Conservation (phyloP, 768 basidiomycete genomes). For the Cystofilobasidium macerans region DNA sequence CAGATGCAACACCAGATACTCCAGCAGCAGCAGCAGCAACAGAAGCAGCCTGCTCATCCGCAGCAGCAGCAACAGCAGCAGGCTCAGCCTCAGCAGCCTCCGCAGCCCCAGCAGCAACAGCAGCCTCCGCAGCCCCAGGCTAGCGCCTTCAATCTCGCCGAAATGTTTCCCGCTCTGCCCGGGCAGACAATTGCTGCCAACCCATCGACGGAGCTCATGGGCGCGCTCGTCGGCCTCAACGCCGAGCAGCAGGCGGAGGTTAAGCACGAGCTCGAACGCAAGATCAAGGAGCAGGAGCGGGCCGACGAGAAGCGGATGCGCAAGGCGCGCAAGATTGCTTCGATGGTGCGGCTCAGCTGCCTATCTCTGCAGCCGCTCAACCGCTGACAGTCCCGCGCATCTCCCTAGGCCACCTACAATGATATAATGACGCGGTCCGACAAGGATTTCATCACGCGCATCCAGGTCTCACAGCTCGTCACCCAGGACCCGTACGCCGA, state of each 20-base stretch:
- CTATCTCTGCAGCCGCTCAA: slow-evolving; percentile 4
- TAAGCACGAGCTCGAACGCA: slow-evolving; percentile 28
- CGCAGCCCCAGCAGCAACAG: not conserved
- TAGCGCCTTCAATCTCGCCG: slow-evolving; percentile 22
- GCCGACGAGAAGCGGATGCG: slow-evolving; percentile 29
- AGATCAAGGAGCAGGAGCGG: slow-evolving; percentile 31
- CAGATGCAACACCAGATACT: slow-evolving; percentile 3
- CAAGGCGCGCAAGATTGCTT: slow-evolving; percentile 33
- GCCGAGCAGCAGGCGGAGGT: slow-evolving; percentile 23
- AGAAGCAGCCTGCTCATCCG: not conserved
- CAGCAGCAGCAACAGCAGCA: slow-evolving; percentile 26
- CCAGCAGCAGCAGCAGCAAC: slow-evolving; percentile 10
- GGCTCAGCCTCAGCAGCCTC: not conserved
- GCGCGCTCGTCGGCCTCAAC: slow-evolving; percentile 22
- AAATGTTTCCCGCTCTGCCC: slow-evolving; percentile 26
- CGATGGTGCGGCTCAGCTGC: slow-evolving; percentile 30
- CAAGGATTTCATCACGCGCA: slow-evolving; percentile 98
- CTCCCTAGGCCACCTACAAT: slow-evolving; percentile 36
- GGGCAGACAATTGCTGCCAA: slow-evolving; percentile 15
- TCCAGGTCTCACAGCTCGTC: slow-evolving; percentile 95
- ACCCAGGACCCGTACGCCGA: slow-evolving; percentile 91
- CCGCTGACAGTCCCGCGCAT: not conserved
- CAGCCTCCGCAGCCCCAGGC: slow-evolving; percentile 3
- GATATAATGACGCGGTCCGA: slow-evolving; percentile 46
- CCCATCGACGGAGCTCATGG: slow-evolving; percentile 22